Evolutionary conservation across 371 early-diverging fungal species (phyloP), one percentile per base, ranked within the genome.

Genomic region (Apophysomyces ossiformis): DNA sequence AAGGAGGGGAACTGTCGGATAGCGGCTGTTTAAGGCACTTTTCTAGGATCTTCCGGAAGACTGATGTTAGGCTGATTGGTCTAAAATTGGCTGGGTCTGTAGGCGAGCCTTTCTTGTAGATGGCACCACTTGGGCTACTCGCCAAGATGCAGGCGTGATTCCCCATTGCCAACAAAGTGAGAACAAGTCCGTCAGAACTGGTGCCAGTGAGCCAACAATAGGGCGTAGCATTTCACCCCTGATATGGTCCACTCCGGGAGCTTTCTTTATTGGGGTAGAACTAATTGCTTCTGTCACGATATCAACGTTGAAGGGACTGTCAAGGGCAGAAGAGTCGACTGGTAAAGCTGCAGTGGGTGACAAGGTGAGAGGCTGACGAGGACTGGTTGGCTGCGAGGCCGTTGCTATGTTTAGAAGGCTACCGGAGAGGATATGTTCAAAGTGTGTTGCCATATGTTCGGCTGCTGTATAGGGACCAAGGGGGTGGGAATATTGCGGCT

Each of bases 231-330:
- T 75, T 60, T 69, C 71, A 13, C 60, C 60, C 0, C 57, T 39
- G 0, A 78, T 16, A 32, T 75, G 75, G 35, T 74, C 67, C 4
- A 41, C 37, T 3, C 73, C 73, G 8, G 75, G 69, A 8, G 71
- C 74, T 62, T 72, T 76, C 5, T 46, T 11, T 3, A 13, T 18
- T 4, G 70, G 61, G 4, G 68, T 36, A 5, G 44, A 4, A 9
- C 47, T 44, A 15, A 68, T 32, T 12, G 69, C 63, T 11, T 15
- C 9, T 11, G 7, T n/a, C 12, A 61, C 46, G 8, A 21, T 61
- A 8, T 61, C 43, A n/a, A 45, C 6, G 39, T n/a, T 46, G 26
- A 61, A 26, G 9, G 45, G 61, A 38, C 26, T 59, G 39, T 36
- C 26, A 39, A 16, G 7, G 5, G 16, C 9, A 38, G 13, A 11